Conservation (phyloP, 164 flowering plant genomes). For the Magnolia kwangsiensis region DNA sequence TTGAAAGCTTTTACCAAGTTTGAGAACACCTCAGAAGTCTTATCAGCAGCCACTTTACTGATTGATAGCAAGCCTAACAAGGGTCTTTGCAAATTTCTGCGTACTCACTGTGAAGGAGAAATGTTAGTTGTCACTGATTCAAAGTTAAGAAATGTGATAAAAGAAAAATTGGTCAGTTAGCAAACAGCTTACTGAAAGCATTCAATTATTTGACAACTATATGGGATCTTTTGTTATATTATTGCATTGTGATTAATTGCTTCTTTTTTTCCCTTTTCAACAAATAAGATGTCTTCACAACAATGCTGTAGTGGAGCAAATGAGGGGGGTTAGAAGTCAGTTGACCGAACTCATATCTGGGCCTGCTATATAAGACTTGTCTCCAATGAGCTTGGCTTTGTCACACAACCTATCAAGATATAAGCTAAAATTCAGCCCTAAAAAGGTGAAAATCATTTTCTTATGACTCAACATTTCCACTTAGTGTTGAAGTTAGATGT, state of each 20-base stretch:
- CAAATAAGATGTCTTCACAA: constrained; percentile 78
- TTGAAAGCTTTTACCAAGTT: constrained; percentile 89
- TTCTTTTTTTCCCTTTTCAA: constrained; percentile 23
- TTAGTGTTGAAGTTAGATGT: too few relatives aligned
- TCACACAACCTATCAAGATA: constrained; percentile 91
- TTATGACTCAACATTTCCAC: not conserved
- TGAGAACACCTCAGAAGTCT: constrained; percentile 85
- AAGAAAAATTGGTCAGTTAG: constrained; percentile 69
- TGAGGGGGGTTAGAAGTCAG: constrained; percentile 88
- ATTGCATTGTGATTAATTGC: not conserved
- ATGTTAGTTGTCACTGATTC: constrained; percentile 82
- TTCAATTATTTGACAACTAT: not conserved
- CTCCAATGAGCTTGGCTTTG: constrained; percentile 93
- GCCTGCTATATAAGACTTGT: constrained; percentile 74
- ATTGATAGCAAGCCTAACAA: constrained; percentile 85
- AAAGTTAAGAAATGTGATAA: constrained; percentile 81
- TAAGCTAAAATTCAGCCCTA: constrained; percentile 93
- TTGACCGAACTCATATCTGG: constrained; percentile 85
- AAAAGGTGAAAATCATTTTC: constrained; percentile 47
- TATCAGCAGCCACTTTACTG: constrained; percentile 64
- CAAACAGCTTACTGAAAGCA: not conserved
- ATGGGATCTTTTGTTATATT: not conserved
- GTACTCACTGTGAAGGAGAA: constrained; percentile 75
- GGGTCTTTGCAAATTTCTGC: constrained; percentile 78
- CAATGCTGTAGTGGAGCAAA: constrained; percentile 84